A percentile compares a stretch with the other conserved stretches of the same genome.
phyloP scores from a whole-genome alignment of 78 protist genomes.

The Tieghemostelium lacteum region DNA sequence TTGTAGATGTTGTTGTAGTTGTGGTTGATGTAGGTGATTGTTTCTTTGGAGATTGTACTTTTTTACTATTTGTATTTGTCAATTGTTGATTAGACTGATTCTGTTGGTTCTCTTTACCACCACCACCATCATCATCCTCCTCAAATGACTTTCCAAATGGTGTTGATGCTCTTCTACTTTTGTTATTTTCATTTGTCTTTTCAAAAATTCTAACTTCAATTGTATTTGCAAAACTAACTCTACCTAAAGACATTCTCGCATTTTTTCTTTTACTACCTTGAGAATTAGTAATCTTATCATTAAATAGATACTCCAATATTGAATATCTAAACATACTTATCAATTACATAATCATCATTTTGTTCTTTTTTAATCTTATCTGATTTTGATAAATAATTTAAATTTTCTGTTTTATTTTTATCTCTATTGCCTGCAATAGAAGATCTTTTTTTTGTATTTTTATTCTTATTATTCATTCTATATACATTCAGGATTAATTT shows the following conservation, averaged over 20 bases:
- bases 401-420: no score
- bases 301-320: no score
- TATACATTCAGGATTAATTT: no score
- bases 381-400: no score
- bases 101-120: not conserved
- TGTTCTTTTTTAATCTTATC: no score
- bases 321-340: no score
- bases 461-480: no score
- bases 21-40: not conserved
- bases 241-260: slow-evolving; percentile 25
- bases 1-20: not conserved
- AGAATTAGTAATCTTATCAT: no score
- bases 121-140: not conserved
- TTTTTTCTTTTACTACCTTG: slow-evolving; percentile 40
- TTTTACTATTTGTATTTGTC: not conserved
- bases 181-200: slow-evolving; percentile 12
- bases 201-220: slow-evolving; percentile 63
- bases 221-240: slow-evolving; percentile 75
- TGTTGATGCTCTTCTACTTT: slow-evolving; percentile 16
- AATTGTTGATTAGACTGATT: not conserved
- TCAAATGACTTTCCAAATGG: slow-evolving; percentile 3
- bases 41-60: not conserved
- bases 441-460: no score
- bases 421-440: no score
- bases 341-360: no score